Conservation (phyloP, 2,329 filamentous ascomycete genomes). For the Pseudogymnoascus sp. region DNA sequence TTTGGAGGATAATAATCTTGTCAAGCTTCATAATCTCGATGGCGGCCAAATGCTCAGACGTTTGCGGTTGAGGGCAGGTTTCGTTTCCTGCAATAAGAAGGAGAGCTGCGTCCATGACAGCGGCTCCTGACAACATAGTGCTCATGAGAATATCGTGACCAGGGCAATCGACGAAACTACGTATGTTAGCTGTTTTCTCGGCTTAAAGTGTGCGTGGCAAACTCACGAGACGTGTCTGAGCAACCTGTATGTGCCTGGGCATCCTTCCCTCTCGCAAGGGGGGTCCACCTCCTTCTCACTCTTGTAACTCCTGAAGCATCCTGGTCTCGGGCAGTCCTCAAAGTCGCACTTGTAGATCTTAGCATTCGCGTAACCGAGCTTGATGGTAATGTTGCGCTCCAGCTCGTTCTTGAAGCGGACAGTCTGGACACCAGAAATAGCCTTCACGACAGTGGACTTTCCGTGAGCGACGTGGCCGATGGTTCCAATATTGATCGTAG, state of each 20-base stretch:
- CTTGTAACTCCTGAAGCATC: slow-evolving; percentile 95
- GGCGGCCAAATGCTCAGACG: slow-evolving; percentile 94
- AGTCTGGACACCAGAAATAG: slow-evolving; percentile 97
- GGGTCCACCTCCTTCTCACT: slow-evolving; percentile 98
- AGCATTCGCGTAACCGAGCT: slow-evolving; percentile 97
- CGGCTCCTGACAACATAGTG: slow-evolving; percentile 98
- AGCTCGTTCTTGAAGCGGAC: slow-evolving; percentile 99
- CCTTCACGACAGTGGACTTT: slow-evolving; percentile 98
- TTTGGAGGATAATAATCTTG: slow-evolving; percentile 99
- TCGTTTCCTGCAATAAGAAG: slow-evolving; percentile 97
- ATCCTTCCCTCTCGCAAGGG: slow-evolving; percentile 89
- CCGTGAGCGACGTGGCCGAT: slow-evolving; percentile 99
- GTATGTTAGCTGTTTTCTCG: slow-evolving; percentile 24
- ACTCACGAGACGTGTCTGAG: slow-evolving; percentile 88
- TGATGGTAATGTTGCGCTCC: slow-evolving; percentile 99
- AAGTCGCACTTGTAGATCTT: slow-evolving; percentile 99
- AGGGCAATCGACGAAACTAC: slow-evolving; percentile 92
- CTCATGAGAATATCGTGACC: slow-evolving; percentile 99
- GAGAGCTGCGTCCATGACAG: slow-evolving; percentile 98
- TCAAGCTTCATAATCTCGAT: slow-evolving; percentile 99
- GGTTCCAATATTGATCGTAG: slow-evolving; percentile 97
- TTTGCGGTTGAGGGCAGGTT: slow-evolving; percentile 96
- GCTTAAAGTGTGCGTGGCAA: background rate
- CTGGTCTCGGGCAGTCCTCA: slow-evolving; percentile 80
- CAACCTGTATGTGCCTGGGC: slow-evolving; percentile 78